phyloP scores from a whole-genome alignment of 441 rosid genomes.

The Mallotus repandus region DNA sequence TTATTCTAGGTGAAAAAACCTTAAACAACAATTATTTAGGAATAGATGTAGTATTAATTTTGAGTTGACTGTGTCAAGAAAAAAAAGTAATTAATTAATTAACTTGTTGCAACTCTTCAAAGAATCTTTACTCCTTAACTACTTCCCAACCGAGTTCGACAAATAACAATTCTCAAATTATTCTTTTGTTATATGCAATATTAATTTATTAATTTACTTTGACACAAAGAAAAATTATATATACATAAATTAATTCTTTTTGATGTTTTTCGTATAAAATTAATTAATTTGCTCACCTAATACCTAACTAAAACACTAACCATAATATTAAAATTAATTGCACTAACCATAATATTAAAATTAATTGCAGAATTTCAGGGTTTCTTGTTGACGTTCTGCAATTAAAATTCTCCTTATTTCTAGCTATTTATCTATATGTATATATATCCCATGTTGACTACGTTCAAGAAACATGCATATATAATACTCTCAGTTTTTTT shows the following conservation, averaged over 20 bases:
- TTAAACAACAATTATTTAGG: too few species aligned
- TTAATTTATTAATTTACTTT: conserved; percentile 13
- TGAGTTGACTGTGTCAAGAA: conserved; percentile 10
- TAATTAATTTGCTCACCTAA: conserved; percentile 36
- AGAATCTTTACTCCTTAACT: conserved; percentile 33
- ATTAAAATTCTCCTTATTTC: not conserved
- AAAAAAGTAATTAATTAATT: not conserved
- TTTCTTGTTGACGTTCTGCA: conserved; percentile 21
- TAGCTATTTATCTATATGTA: not conserved
- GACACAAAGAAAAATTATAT: not conserved
- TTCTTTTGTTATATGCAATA: conserved; percentile 13
- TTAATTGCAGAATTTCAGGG: conserved; percentile 28
- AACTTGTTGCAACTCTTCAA: not conserved
- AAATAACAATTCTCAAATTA: conserved; percentile 21
- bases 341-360: conserved; percentile 4
- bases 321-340: too few species aligned
- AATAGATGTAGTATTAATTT: too few species aligned
- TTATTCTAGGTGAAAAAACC: too few species aligned
- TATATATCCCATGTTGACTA: conserved; percentile 5
- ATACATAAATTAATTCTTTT: not conserved
- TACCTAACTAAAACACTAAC: conserved; percentile 34
- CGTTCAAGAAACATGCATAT: conserved; percentile 20
- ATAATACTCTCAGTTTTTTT: not conserved
- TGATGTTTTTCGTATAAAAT: not conserved
- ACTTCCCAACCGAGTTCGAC: conserved; percentile 37